Evolutionary conservation across 768 basidiomycete species (phyloP).

Genomic region (Tephrocybe sp.): DNA sequence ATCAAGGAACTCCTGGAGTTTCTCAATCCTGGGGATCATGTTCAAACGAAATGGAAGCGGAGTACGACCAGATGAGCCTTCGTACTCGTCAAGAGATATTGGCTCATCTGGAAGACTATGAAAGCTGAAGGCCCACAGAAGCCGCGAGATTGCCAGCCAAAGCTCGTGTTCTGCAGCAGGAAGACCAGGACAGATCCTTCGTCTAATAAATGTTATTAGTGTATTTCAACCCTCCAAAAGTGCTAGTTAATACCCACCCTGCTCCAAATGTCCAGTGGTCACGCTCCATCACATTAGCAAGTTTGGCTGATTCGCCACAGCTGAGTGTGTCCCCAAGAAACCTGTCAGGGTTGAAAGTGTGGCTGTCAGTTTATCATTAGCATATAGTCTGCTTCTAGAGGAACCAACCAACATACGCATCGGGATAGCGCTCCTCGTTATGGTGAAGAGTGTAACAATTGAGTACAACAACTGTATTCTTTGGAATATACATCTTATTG

Average conservation of each 20-base stretch:
- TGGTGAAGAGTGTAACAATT: conserved; percentile 39
- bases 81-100: conserved; percentile 44
- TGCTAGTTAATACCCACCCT: conserved; percentile 36
- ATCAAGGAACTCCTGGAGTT: conserved; percentile 21
- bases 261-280: conserved; percentile 37
- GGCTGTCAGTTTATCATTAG: no score
- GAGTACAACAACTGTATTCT: conserved; percentile 35
- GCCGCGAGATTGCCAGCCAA: conserved; percentile 37
- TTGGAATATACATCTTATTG: conserved; percentile 37
- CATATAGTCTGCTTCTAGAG: no score
- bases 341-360: conserved; percentile 34
- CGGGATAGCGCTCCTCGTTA: conserved; percentile 33
- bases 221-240: no score
- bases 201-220: no score
- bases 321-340: conserved; percentile 36
- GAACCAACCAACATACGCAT: conserved; percentile 33
- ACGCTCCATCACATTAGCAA: background rate
- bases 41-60: conserved; percentile 39
- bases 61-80: conserved; percentile 41
- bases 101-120: conserved; percentile 37
- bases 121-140: conserved; percentile 36
- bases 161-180: conserved; percentile 43
- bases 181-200: conserved; percentile 43
- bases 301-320: conserved; percentile 39
- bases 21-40: conserved; percentile 26